Evolutionary conservation across 2,329 filamentous ascomycete genomes (phyloP).

Genomic region (Pyrenochaeta sp.): DNA sequence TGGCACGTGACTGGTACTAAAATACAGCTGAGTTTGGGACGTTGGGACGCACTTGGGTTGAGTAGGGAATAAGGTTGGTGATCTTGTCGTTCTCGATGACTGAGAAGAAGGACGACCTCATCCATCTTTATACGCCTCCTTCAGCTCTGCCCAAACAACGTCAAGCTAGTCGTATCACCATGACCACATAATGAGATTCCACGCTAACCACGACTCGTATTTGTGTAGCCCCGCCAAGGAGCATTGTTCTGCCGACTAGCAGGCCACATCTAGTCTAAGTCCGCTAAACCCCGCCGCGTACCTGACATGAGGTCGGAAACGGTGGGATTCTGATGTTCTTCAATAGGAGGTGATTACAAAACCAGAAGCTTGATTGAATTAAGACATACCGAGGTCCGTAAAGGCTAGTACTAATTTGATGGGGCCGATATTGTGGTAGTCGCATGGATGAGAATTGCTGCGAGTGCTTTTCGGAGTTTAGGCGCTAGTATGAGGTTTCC

Average conservation of each 20-base stretch:
- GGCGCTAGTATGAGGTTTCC: background rate
- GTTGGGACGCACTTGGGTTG: too few species aligned
- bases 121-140: background rate
- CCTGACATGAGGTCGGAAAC: background rate
- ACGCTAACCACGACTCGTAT: constrained; percentile 6
- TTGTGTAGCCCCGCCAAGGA: background rate
- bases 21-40: too few species aligned
- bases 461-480: background rate
- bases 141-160: background rate
- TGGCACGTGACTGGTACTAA: background rate
- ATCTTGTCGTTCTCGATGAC: background rate
- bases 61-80: too few species aligned
- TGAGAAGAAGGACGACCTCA: background rate
- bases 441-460: background rate
- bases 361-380: background rate
- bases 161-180: background rate
- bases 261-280: background rate
- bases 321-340: background rate
- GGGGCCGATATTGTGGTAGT: background rate
- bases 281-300: background rate
- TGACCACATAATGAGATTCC: background rate
- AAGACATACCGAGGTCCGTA: background rate
- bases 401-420: background rate
- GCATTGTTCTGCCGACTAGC: background rate
- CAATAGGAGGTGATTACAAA: background rate